These are phyloP conservation scores for Pichia sp. DNA, from an alignment of 1,139 yeast species.

Conservation along the genomic window DNA sequence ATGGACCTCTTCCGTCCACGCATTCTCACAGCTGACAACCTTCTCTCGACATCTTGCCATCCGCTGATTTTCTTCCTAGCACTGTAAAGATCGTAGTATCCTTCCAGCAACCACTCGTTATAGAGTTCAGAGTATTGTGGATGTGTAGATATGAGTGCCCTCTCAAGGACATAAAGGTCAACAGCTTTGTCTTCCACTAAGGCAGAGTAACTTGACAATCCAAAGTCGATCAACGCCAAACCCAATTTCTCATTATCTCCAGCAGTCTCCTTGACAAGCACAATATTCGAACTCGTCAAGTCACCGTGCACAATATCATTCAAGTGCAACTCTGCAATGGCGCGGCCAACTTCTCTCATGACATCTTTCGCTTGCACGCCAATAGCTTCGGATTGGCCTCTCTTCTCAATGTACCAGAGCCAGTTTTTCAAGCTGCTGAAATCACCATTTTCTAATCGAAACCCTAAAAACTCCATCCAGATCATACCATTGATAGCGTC, in stretches of 20 bases:
- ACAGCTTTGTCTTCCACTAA: slow-evolving; percentile 92
- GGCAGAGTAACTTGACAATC: slow-evolving; percentile 71
- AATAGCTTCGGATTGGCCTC: slow-evolving; percentile 28
- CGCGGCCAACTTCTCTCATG: slow-evolving; percentile 52
- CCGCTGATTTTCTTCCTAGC: slow-evolving; percentile 29
- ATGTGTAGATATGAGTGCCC: slow-evolving; percentile 89
- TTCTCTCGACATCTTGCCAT: slow-evolving; percentile 36
- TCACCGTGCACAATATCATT: slow-evolving; percentile 91
- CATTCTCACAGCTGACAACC: slow-evolving; percentile 77
- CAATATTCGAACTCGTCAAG: slow-evolving; percentile 81
- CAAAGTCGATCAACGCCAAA: slow-evolving; percentile 80
- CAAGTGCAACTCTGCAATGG: slow-evolving; percentile 66
- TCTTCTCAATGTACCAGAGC: slow-evolving; percentile 55
- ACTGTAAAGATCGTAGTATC: slow-evolving; percentile 47
- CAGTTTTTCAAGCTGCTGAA: slow-evolving; percentile 62
- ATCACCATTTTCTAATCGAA: slow-evolving; percentile 37
- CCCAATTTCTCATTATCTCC: not conserved
- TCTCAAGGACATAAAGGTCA: slow-evolving; percentile 85
- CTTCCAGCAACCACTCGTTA: slow-evolving; percentile 65
- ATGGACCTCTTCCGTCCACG: slow-evolving; percentile 94
- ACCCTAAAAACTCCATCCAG: slow-evolving; percentile 82
- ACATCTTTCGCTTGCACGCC: slow-evolving; percentile 35
- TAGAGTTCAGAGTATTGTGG: slow-evolving; percentile 62
- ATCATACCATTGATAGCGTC: slow-evolving; percentile 76
- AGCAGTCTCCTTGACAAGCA: slow-evolving; percentile 39